Evolutionary conservation across 371 early-diverging fungal genomes (phyloP).

Genomic region (Mucor lusitanicus): DNA sequence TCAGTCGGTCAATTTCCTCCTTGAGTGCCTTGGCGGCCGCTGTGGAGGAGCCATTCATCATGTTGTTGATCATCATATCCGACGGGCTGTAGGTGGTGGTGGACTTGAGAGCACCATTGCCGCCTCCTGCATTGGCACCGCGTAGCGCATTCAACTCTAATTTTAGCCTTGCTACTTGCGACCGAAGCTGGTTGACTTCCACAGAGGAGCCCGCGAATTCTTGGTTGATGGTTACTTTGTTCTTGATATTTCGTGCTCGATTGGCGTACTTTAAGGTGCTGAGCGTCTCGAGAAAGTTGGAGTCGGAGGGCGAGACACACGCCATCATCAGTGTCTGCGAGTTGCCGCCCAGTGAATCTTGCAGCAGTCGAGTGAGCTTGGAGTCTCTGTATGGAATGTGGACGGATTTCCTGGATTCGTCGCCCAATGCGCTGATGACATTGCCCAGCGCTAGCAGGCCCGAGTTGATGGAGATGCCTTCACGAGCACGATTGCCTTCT

Average conservation of each 20-base stretch:
- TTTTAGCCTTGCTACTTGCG: slow-evolving; percentile 67
- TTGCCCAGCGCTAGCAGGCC: slow-evolving; percentile 97
- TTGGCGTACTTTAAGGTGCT: slow-evolving; percentile 92
- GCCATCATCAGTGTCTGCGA: slow-evolving; percentile 90
- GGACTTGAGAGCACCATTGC: slow-evolving; percentile 7
- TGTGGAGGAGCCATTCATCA: slow-evolving; percentile 19
- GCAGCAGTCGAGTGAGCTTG: slow-evolving; percentile 89
- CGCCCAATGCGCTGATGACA: slow-evolving; percentile 96
- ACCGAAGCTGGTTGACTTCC: slow-evolving; percentile 68
- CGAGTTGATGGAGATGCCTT: slow-evolving; percentile 97
- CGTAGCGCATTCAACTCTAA: slow-evolving; percentile 57
- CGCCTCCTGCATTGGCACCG: slow-evolving; percentile 17
- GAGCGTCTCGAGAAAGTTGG: slow-evolving; percentile 84
- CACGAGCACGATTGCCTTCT: slow-evolving; percentile 92
- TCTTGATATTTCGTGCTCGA: slow-evolving; percentile 85
- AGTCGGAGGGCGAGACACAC: slow-evolving; percentile 82
- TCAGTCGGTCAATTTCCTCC: slow-evolving; percentile 52
- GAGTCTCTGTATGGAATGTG: slow-evolving; percentile 95
- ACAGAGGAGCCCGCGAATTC: slow-evolving; percentile 50
- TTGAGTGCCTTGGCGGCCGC: slow-evolving; percentile 40
- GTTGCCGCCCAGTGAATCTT: slow-evolving; percentile 95
- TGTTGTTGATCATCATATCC: slow-evolving; percentile 20
- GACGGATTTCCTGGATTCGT: slow-evolving; percentile 65
- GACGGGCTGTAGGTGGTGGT: slow-evolving; percentile 3
- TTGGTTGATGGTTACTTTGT: slow-evolving; percentile 58